phyloP scores from a whole-genome alignment of 768 basidiomycete species.

The Termitomyces sp. region DNA sequence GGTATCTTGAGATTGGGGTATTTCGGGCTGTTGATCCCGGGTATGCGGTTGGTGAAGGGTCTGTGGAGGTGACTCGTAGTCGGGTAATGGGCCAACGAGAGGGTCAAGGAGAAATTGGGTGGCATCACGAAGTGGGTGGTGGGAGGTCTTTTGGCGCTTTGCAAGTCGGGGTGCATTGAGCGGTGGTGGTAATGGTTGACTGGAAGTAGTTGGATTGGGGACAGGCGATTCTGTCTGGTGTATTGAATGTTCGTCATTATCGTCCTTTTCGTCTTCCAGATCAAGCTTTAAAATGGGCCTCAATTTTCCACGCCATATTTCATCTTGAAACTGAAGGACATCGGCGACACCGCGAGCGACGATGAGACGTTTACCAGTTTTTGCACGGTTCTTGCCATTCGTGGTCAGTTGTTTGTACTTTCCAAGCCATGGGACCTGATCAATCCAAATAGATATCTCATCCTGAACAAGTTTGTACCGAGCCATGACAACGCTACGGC shows the following conservation, averaged over 20 bases:
- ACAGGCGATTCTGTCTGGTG: not conserved
- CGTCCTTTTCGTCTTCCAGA: constrained; percentile 24
- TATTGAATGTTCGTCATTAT: constrained; percentile 10
- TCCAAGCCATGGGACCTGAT: constrained; percentile 72
- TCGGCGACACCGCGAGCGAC: constrained; percentile 70
- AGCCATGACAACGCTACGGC: constrained; percentile 55
- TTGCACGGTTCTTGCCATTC: constrained; percentile 48
- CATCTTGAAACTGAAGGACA: constrained; percentile 63
- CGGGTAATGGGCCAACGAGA: constrained; percentile 29
- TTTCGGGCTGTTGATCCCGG: not conserved
- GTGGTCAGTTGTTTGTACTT: constrained; percentile 34
- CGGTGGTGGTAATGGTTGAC: not conserved
- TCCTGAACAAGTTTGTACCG: constrained; percentile 69
- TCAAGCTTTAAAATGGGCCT: constrained; percentile 37
- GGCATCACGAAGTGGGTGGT: constrained; percentile 36
- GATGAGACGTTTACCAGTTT: constrained; percentile 56
- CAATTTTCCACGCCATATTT: constrained; percentile 46
- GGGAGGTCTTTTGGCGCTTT: constrained; percentile 15
- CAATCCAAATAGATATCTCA: constrained; percentile 52
- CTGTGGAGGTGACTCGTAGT: constrained; percentile 8
- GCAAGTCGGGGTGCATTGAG: constrained; percentile 1
- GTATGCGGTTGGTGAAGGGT: not conserved
- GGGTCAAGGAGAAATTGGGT: constrained; percentile 60
- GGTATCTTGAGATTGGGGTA: not conserved
- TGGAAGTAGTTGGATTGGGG: not conserved